Evolutionary conservation across 2,329 filamentous ascomycete genomes (phyloP), one percentile per base, ranked within the genome.

Genomic region (Penicillium sp.): DNA sequence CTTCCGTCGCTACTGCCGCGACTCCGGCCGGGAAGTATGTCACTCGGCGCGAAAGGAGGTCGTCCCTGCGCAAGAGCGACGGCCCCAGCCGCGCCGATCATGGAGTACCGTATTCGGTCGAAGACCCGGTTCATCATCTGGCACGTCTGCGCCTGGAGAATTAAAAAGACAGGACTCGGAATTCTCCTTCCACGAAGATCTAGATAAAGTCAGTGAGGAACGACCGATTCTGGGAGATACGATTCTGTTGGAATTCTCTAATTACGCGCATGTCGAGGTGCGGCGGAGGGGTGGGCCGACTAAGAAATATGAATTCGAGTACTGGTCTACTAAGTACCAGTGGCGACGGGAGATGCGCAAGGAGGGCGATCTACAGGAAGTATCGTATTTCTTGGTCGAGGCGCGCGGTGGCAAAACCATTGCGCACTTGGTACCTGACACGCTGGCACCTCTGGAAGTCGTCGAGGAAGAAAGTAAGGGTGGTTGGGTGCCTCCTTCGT

Each of bases 171-270:
- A 81, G 36, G 83, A 87, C 61, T 87, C 85, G 36, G 83, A 82
- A 18, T 84, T 84, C 67, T 22, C 36, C n/a, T 72, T 77, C 14
- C 71, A 76, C 22, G 72, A 78, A 40, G 59, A 58, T 3, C 50
- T 56, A 24, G 49, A 55, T 29, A 34, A 57, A 24, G 59, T 49
- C 4, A 49, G 46, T 29, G 54, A 55, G 29, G 58, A 58, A 9
- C 49, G 48, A 21, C 38, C 18, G 21, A 67, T 79, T 43, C 84
- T 90, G 16, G 90, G 87, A 54, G 91, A 96, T 72, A 88, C 83
- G 34, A 89, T 93, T 71, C 90, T 92, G 75, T 83, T 99, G 32
- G 93, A 97, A 71, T 99, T 97, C 71, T 95, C 91, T 62, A 99
- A 97, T 77, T 99, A 99, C 71, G 93, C 93, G 2, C 91, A 94